A percentile compares a stretch with the other conserved stretches of the same genome.
phyloP scores from a whole-genome alignment of 1,139 yeast genomes.

The Debaryomyces sp. region DNA sequence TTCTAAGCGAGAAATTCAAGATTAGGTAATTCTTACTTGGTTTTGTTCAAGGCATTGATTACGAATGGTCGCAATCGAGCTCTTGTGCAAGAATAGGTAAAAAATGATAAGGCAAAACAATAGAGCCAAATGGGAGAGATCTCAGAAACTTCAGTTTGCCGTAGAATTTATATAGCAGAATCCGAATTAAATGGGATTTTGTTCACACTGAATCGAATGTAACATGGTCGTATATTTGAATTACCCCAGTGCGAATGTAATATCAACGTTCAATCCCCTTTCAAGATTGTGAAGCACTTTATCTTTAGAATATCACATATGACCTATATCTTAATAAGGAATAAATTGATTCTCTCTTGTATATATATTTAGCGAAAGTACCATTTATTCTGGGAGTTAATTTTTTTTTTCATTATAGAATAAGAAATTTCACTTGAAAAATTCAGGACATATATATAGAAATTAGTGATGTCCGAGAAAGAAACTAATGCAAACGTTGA shows the following conservation, averaged over 20 bases:
- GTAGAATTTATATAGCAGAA: neutral
- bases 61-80: neutral
- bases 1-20: neutral
- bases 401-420: neutral
- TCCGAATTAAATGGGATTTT: slow-evolving; percentile 3
- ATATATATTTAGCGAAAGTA: neutral
- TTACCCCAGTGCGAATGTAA: slow-evolving; percentile 7
- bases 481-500: slow-evolving; percentile 7
- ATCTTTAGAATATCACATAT: neutral
- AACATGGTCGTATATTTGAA: slow-evolving; percentile 6
- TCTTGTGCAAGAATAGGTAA: neutral
- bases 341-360: neutral
- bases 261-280: slow-evolving; percentile 1
- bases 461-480: slow-evolving; percentile 3
- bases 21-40: neutral
- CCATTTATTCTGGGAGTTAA: neutral
- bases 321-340: neutral
- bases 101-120: neutral
- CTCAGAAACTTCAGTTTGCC: neutral
- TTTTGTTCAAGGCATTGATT: neutral
- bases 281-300: neutral
- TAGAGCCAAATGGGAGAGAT: neutral
- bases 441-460: neutral
- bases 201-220: neutral
- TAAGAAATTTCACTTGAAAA: neutral